Evolutionary conservation across 129 eudicot genomes (phyloP), one percentile per base, ranked within the genome.

Genomic region (Calendula officinalis): DNA sequence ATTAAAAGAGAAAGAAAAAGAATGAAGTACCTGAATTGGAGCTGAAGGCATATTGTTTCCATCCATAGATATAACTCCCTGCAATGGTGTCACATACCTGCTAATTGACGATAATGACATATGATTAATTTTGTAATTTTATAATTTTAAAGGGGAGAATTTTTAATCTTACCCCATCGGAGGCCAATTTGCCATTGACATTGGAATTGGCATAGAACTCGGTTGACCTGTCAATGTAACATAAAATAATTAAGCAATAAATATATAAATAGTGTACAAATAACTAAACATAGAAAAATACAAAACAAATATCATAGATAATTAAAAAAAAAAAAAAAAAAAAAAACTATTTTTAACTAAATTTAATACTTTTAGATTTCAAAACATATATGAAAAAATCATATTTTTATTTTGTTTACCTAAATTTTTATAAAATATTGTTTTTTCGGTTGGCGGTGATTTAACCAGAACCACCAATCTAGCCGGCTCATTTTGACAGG

Each of bases 51-150:
- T 78, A 4, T 83, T 8, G 72, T 49, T 80, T 8, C 94, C 95
- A 43, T 94, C 99, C 90, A 86, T 78, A 5, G 97, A 76, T 43
- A 89, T 82, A 55, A 94, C 88, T 62, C 99, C 99, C 75, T 83
- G 99, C 68, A 94, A 71, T 8, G 99, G 96, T 30, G 97, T 83
- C 87, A 94, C 82, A 64, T 86, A 92, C 73, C 96, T 88, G 91
- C 49, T 14, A 58, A 80, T 40, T 15, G 45, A 5, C 56, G 2
- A 22, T 22, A 22, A 22, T 22, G 30, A 22, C 30, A 78, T 30
- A 66, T 57, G 39, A 64, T 74, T 48, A 69, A 48, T 66, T 12
- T 41, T 7, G 55, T 14, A 40, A 5, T 47, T 41, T 7, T 16
- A 16, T 13, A 10, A 57, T 9, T 4, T 14, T 47, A 1, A 41